A percentile compares a stretch with the other conserved stretches of the same genome.
phyloP scores from a whole-genome alignment of 2,329 filamentous ascomycete species.

The Aphanocladium album region DNA sequence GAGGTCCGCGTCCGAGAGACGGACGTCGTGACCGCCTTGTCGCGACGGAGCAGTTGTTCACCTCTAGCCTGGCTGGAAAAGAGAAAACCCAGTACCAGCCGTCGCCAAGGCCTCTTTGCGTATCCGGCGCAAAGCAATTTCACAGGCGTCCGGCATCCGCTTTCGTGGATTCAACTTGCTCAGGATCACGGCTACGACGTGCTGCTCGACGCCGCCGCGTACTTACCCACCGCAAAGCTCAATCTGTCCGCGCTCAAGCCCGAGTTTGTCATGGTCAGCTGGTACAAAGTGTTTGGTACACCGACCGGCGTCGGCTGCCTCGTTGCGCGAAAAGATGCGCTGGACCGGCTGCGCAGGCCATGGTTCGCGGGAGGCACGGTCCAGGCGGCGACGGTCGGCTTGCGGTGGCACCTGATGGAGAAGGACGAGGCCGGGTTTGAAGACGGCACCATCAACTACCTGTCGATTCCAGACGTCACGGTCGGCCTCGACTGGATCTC shows the following conservation, averaged over 20 bases:
- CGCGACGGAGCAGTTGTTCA: not conserved
- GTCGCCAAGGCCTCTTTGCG: constrained; percentile 33
- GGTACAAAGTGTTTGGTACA: constrained; percentile 39
- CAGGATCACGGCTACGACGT: constrained; percentile 36
- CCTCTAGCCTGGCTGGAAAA: not conserved
- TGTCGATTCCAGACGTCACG: constrained; percentile 33
- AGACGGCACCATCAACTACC: constrained; percentile 37
- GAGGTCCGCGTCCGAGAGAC: constrained; percentile 26
- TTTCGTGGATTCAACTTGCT: constrained; percentile 31
- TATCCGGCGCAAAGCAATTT: constrained; percentile 45
- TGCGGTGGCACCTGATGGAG: constrained; percentile 28
- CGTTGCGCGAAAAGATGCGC: constrained; percentile 27
- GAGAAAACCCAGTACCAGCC: not conserved
- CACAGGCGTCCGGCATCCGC: constrained; percentile 36
- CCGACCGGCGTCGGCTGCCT: constrained; percentile 38
- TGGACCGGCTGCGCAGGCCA: constrained; percentile 28
- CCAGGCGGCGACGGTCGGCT: constrained; percentile 25
- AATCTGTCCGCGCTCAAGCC: constrained; percentile 30
- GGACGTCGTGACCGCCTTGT: constrained; percentile 22
- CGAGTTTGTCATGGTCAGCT: constrained; percentile 35
- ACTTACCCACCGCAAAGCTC: constrained; percentile 31
- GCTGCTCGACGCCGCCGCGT: constrained; percentile 36
- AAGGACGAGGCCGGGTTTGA: constrained; percentile 30
- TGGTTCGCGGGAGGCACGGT: constrained; percentile 39
- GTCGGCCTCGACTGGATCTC: constrained; percentile 33